Conservation (phyloP, 768 basidiomycete species). For the Russula sp. region DNA sequence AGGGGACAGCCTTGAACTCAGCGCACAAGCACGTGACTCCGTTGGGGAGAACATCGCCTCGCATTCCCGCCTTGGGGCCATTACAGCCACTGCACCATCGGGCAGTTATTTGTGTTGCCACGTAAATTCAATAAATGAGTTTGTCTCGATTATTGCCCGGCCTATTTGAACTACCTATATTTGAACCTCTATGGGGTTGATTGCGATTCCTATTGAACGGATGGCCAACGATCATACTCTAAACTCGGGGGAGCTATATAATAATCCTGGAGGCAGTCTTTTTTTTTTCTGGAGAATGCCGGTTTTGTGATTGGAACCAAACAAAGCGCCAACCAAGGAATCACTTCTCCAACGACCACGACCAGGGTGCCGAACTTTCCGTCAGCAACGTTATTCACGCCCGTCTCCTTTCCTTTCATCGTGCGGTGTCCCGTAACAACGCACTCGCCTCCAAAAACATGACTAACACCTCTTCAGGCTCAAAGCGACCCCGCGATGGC, state of each 20-base stretch:
- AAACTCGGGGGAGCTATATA: background rate
- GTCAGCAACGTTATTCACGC: slow-evolving; percentile 19
- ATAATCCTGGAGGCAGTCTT: background rate
- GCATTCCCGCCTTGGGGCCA: slow-evolving; percentile 81
- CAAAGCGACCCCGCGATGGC: slow-evolving; percentile 76
- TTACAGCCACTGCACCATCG: slow-evolving; percentile 68
- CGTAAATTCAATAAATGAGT: background rate
- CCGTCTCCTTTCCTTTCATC: slow-evolving; percentile 47
- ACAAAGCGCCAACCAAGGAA: slow-evolving; percentile 12
- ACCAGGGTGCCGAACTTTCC: background rate
- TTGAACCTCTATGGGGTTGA: background rate
- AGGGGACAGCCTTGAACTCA: slow-evolving; percentile 91
- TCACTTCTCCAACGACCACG: slow-evolving; percentile 17
- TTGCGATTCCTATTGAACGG: background rate
- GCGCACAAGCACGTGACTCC: slow-evolving; percentile 66
- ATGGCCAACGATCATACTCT: too few relatives aligned
- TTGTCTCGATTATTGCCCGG: too few relatives aligned
- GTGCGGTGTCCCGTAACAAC: slow-evolving; percentile 79
- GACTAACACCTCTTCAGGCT: slow-evolving; percentile 84
- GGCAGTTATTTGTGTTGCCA: rapidly evolving
- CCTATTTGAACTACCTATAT: too few relatives aligned
- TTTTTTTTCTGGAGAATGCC: slow-evolving; percentile 1
- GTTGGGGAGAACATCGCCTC: slow-evolving; percentile 58
- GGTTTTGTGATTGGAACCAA: slow-evolving; percentile 5
- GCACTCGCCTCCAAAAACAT: slow-evolving; percentile 45